phyloP scores from a whole-genome alignment of 2,329 filamentous ascomycete genomes.

The Aspergillus fumigatiaffinis region DNA sequence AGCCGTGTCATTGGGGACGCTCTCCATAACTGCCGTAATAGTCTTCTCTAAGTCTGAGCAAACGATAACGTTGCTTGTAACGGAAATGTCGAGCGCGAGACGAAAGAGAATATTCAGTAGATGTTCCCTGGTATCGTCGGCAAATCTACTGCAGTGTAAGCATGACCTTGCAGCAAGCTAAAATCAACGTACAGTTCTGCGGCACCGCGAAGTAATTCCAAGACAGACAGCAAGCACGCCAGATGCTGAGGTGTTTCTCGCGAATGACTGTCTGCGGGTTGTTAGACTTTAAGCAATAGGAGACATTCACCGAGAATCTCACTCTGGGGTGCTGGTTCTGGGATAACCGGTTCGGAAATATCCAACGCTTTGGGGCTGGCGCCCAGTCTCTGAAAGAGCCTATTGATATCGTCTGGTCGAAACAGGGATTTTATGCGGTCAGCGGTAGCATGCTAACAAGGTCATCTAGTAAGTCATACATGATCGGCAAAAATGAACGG shows the following conservation, averaged over 20 bases:
- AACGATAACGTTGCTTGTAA: conserved; percentile 26
- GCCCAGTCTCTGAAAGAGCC: conserved; percentile 58
- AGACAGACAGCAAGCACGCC: conserved; percentile 29
- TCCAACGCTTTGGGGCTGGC: conserved; percentile 48
- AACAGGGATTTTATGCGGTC: conserved; percentile 30
- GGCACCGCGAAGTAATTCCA: conserved; percentile 30
- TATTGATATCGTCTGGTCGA: conserved; percentile 41
- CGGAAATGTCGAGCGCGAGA: conserved; percentile 32
- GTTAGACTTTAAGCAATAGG: conserved; percentile 1
- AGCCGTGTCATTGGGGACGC: conserved; percentile 15
- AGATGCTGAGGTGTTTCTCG: conserved; percentile 13
- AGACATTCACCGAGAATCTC: conserved; percentile 3
- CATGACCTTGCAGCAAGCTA: background rate
- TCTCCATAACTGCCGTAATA: conserved; percentile 29
- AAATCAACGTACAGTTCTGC: conserved; percentile 26
- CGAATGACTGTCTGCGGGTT: conserved; percentile 9
- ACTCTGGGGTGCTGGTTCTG: conserved; percentile 23
- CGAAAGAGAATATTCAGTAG: conserved; percentile 33
- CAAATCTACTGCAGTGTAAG: conserved; percentile 27
- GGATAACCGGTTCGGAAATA: conserved; percentile 23
- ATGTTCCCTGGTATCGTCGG: conserved; percentile 28
- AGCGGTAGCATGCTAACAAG: conserved; percentile 22
- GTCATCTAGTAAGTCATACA: conserved; percentile 7
- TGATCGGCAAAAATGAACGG: background rate
- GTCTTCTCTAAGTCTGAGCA: conserved; percentile 32